Evolutionary conservation across 78 protist species (phyloP).

Genomic region (Dictyostelium citrinum): DNA sequence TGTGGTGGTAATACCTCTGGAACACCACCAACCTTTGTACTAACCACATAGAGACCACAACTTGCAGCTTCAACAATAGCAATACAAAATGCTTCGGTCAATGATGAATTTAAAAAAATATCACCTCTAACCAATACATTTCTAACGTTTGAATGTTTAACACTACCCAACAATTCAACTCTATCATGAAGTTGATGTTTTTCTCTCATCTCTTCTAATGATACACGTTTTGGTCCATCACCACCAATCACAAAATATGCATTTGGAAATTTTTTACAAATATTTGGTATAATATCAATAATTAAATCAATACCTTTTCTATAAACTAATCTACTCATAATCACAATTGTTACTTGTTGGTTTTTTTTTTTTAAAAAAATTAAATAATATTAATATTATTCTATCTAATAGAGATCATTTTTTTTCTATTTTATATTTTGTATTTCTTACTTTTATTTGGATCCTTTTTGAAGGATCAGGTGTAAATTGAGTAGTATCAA

Average conservation of each 20-base stretch:
- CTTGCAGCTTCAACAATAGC: conserved; percentile 98
- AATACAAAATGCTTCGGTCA: conserved; percentile 99
- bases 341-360: conserved; percentile 86
- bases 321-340: conserved; percentile 93
- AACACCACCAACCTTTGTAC: conserved; percentile 96
- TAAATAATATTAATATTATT: neutral
- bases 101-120: conserved; percentile 95
- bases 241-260: conserved; percentile 93
- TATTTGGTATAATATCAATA: conserved; percentile 83
- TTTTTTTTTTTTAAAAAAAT: neutral
- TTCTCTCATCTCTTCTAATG: conserved; percentile 94
- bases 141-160: conserved; percentile 89
- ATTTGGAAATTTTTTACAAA: conserved; percentile 77
- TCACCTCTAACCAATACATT: conserved; percentile 93
- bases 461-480: conserved; percentile 87
- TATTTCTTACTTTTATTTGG: conserved; percentile 43
- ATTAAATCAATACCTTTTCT: conserved; percentile 94
- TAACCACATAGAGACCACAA: conserved; percentile 91
- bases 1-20: conserved; percentile 95
- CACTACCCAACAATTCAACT: conserved; percentile 92
- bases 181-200: conserved; percentile 90
- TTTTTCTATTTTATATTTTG: neutral
- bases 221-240: conserved; percentile 91
- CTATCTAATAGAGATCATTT: too few relatives aligned
- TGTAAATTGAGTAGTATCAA: conserved; percentile 87